Evolutionary conservation across 2,329 filamentous ascomycete genomes (phyloP), one percentile per base, ranked within the genome.

Genomic region (Xylariaceae sp.): DNA sequence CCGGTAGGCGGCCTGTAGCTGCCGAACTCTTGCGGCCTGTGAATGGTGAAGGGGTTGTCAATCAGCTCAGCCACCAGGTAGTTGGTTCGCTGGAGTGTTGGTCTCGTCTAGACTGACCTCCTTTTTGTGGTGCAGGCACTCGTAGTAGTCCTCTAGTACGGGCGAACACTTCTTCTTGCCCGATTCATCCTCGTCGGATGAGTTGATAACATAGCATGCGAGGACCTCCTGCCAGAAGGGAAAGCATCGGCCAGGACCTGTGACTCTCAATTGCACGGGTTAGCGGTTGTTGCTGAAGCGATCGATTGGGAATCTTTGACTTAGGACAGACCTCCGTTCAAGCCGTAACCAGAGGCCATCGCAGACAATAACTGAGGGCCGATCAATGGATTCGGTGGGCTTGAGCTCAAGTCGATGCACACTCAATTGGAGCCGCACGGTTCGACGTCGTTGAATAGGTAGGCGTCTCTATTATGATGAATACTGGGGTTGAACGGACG

Each of bases 161-260:
- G 88, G 86, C 16, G 80, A 76, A 72, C 95, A 99, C 76, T 95
- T 95, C 73, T 85, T 87, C 78, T 92, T 94, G 64, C 89, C 89
- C 15, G 84, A 83, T 63, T 84, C 79, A 68, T 92, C 87, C 52
- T 92, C 88, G 61, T 87, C 78, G 61, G 80, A 82, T 52, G 90
- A 90, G 78, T 97, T 97, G 70, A 96, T 86, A 57, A 96, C 91
- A 74, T 99, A 99, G 84, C 94, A 99, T 67, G 91, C 91, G 71
- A 99, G 88, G 62, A 97, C 85, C 76, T 99, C 94, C 77, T 99
- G 94, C 94, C 94, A 99, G 84, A 96, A 99, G 70, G 92, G 89
- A 79, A 96, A 97, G 85, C 94, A 99, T 74, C 92, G 89, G 65
- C 77, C 77, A 59, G 81, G 79, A 67, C 81, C 81, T 85, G 64